Evolutionary conservation across 164 flowering plant genomes (phyloP), one percentile per base, ranked within the genome.

Genomic region (Sextonia rubra): DNA sequence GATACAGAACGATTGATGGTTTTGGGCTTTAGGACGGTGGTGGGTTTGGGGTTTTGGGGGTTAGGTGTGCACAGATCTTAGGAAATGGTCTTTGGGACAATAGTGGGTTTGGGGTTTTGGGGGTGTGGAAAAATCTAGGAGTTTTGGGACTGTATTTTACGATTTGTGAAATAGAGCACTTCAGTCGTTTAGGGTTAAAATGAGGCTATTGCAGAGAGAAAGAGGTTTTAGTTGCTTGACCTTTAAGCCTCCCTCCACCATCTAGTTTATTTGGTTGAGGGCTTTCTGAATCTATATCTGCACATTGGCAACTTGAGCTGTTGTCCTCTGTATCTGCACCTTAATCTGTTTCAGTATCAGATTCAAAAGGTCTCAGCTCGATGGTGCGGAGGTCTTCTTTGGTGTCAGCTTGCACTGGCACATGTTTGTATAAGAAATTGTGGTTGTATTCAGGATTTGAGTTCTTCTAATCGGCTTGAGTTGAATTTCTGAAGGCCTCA

Each of bases 401-500:
- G 48, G 8, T 63, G 26, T 12, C 27, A 29, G 68, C 67, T 20
- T 20, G n/a, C 6, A 27, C 71, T 37, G 68, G 76, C 47, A 1
- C 8, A 47, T 47, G 27, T 52, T n/a, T 30, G 49, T 64, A 55
- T 56, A 29, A 47, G 52, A 49, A 67, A 29, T 60, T 68, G 12
- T 66, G 4, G 44, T 69, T 58, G 12, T 68, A 29, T 70, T 67
- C 72, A 22, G 48, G 56, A 22, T 64, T 74, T 77, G 47, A 55
- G 20, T 32, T 64, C 62, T 75, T 78, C 56, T 65, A 32, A n/a
- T 23, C 49, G 12, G n/a, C 66, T 69, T 68, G 74, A 25, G 61
- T 29, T 26, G 44, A 29, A 29, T 77, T 75, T 48, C 65, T 69
- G 37, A 69, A 32, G 30, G 70, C 60, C 61, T 64, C 73, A 69